Evolutionary conservation across 1,139 yeast genomes (phyloP).

Genomic region (Candida glucosophila): DNA sequence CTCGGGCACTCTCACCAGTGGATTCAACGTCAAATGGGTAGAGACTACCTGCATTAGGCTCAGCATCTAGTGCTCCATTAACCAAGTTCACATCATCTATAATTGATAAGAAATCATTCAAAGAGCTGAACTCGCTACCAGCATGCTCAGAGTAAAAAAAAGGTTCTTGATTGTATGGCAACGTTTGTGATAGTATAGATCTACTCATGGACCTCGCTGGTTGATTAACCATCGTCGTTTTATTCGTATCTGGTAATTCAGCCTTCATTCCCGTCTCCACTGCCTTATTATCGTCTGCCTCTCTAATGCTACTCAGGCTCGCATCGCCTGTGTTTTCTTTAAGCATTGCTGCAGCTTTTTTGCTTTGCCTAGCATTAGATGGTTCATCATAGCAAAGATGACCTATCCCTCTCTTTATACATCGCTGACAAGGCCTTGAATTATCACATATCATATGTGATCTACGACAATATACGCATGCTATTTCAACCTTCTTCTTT

Average conservation of each 20-base stretch:
- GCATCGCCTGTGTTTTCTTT: slow-evolving; percentile 1
- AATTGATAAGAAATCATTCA: slow-evolving; percentile 85
- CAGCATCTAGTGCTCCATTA: slow-evolving; percentile 37
- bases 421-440: slow-evolving; percentile 77
- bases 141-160: slow-evolving; percentile 86
- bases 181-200: slow-evolving; percentile 34
- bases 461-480: slow-evolving; percentile 87
- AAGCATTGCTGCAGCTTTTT: slow-evolving; percentile 26
- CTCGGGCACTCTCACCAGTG: too few relatives aligned
- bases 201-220: slow-evolving; percentile 11
- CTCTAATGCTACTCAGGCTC: background rate
- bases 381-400: slow-evolving; percentile 85
- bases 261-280: slow-evolving; percentile 1
- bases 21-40: slow-evolving; percentile 17
- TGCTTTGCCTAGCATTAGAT: slow-evolving; percentile 33
- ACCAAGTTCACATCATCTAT: slow-evolving; percentile 74
- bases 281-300: background rate
- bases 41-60: slow-evolving; percentile 16
- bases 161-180: slow-evolving; percentile 56
- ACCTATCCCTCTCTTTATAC: slow-evolving; percentile 81
- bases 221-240: slow-evolving; percentile 4
- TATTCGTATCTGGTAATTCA: background rate
- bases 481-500: slow-evolving; percentile 54
- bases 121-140: slow-evolving; percentile 84
- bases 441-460: slow-evolving; percentile 94